phyloP scores from a whole-genome alignment of 352 stramenopile genomes.

The Globisporangium ultimum region DNA sequence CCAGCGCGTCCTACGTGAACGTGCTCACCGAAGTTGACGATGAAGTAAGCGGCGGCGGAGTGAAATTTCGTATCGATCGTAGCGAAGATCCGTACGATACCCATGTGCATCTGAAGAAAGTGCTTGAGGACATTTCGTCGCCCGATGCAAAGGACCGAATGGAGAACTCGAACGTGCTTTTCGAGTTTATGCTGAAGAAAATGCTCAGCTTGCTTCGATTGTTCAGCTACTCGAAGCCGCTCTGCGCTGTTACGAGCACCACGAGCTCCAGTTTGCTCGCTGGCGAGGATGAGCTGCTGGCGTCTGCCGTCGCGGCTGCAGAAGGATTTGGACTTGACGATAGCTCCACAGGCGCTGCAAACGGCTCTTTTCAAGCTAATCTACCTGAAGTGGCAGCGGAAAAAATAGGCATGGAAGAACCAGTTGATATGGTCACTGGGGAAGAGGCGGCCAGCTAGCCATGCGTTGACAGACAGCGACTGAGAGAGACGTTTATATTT shows the following conservation, averaged over 20 bases:
- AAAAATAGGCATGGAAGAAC: neutral
- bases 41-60: constrained; percentile 47
- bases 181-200: constrained; percentile 73
- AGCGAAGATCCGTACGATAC: constrained; percentile 60
- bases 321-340: constrained; percentile 6
- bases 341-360: neutral
- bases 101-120: constrained; percentile 61
- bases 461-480: neutral
- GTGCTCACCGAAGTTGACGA: constrained; percentile 69
- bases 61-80: constrained; percentile 73
- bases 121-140: constrained; percentile 60
- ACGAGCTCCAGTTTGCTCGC: neutral
- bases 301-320: neutral
- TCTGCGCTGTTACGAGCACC: constrained; percentile 10
- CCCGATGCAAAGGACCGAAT: constrained; percentile 70
- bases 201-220: constrained; percentile 63
- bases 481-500: constrained; percentile 4
- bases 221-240: constrained; percentile 69
- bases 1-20: constrained; percentile 45
- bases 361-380: neutral
- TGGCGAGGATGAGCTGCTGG: constrained; percentile 1
- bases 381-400: neutral
- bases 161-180: constrained; percentile 79
- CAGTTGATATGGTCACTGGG: neutral
- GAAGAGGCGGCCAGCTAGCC: neutral